Conservation (phyloP, 345 rosid species). For the Arabidopsis arenosa region DNA sequence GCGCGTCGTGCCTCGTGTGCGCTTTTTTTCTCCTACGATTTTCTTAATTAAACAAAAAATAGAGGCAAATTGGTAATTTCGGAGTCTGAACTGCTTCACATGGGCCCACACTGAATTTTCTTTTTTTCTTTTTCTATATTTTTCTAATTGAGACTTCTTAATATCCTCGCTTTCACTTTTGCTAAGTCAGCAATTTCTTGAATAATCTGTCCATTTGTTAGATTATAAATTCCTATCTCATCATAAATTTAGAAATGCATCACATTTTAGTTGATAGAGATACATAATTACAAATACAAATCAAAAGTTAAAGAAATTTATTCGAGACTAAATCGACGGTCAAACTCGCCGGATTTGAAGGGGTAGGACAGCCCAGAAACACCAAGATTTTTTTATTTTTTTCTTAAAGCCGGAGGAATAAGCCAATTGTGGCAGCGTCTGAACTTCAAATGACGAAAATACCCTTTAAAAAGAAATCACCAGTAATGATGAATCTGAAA, state of each 20-base stretch:
- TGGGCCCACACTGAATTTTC: constrained; percentile 21
- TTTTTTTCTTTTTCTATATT: not conserved
- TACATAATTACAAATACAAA: not conserved
- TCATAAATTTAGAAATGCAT: not conserved
- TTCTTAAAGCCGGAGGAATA: not conserved
- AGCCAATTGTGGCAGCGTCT: not conserved
- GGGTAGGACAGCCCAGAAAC: constrained; percentile 9
- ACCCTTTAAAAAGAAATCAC: not conserved
- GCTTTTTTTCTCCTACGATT: not conserved
- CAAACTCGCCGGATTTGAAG: constrained; percentile 7
- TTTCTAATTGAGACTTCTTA: not conserved
- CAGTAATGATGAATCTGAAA: not conserved
- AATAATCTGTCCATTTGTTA: constrained; percentile 9
- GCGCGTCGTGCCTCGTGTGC: constrained; percentile 16
- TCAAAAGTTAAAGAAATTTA: no score
- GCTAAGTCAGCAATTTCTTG: constrained; percentile 32
- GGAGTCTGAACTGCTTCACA: constrained; percentile 21
- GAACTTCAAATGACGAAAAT: constrained; percentile 20
- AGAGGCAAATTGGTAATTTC: constrained; percentile 28
- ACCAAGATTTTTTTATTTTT: not conserved
- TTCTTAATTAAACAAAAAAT: not conserved
- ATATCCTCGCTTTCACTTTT: constrained; percentile 7
- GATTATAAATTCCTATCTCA: not conserved
- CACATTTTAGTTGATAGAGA: not conserved
- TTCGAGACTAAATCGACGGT: not conserved